Conservation (phyloP, 352 stramenopile genomes). For the Pythium angustatum region DNA sequence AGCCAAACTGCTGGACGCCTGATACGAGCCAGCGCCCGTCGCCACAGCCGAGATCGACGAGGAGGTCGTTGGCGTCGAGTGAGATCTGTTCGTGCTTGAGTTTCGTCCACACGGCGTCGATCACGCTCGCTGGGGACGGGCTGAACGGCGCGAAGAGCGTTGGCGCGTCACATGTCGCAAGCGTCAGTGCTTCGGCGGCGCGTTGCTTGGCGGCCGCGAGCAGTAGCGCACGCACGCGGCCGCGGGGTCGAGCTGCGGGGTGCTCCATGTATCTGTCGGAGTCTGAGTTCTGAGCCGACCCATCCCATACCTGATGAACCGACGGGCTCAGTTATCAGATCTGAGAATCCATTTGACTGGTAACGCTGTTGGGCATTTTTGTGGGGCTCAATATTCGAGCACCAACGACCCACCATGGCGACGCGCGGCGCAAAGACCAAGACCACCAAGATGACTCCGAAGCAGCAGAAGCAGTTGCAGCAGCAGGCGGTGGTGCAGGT, state of each 20-base stretch:
- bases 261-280: neutral
- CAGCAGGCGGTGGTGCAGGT: conserved; percentile 3
- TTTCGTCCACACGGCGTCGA: conserved; percentile 65
- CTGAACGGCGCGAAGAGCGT: conserved; percentile 76
- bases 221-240: conserved; percentile 56
- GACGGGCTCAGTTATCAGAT: conserved; percentile 8
- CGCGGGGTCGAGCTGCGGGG: neutral
- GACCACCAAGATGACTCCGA: conserved; percentile 19
- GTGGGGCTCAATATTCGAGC: neutral
- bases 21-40: conserved; percentile 80
- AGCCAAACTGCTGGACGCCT: conserved; percentile 55
- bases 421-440: conserved; percentile 31
- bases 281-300: conserved; percentile 12
- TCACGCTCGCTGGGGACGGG: conserved; percentile 56
- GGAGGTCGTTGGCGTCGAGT: conserved; percentile 44
- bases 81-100: conserved; percentile 28
- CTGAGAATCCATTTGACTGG: conserved; percentile 35
- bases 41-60: conserved; percentile 83
- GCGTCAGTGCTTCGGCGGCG: conserved; percentile 46
- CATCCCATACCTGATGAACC: neutral
- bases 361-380: conserved; percentile 11
- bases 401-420: conserved; percentile 20
- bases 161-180: conserved; percentile 23
- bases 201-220: conserved; percentile 62
- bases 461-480: conserved; percentile 9